Base-by-base conservation (phyloP, 1,284 basidiomycete genomes). In the Trichosporon ovoides region DNA sequence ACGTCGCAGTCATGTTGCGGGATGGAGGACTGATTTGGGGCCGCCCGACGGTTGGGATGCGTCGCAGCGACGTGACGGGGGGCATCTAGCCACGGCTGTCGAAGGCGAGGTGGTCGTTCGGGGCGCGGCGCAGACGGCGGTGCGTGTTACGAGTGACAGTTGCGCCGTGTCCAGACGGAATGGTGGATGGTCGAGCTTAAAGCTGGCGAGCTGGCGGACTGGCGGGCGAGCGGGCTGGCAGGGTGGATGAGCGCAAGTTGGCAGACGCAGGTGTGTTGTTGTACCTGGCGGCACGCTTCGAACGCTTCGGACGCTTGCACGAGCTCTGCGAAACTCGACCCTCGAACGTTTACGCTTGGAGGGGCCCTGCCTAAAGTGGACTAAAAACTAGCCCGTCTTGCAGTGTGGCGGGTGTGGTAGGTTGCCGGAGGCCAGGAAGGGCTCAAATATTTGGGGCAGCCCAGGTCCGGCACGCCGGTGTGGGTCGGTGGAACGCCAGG, bases 41-140 rank as follows among this genome's bases (percentile, higher is more conserved):
- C 50, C 34, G 35, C 31, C 50, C 35, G 50, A 52, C 51, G 51
- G 35, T 24, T 20, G 35, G 43, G 22, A 48, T 48, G 43, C 43
- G 43, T 48, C 43, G 43, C 43, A 48, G 43, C 43, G 43, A 28
- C 43, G 43, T 28, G 43, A 48, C 43, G 43, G 43, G 43, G 43
- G 43, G 43, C 43, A 48, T 48, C 24, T 48, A 24, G 22, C 43
- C 35, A 37, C 4, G 35, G 12, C 11, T 4, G 13, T 5, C 4
- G 28, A 31, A 9, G 9, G 4, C 28, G 28, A 31, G 28, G 9
- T 9, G 28, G 28, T 31, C 28, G 28, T 37, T 37, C 16, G 11
- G 22, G 43, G 43, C 43, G 11, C 43, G 43, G 43, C 43, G 24
- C 16, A 28, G 24, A 12, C 22, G 12, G 43, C 14, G 24, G 24